Evolutionary conservation across 2,329 filamentous ascomycete species (phyloP).

Genomic region (Grosmannia penicillata): DNA sequence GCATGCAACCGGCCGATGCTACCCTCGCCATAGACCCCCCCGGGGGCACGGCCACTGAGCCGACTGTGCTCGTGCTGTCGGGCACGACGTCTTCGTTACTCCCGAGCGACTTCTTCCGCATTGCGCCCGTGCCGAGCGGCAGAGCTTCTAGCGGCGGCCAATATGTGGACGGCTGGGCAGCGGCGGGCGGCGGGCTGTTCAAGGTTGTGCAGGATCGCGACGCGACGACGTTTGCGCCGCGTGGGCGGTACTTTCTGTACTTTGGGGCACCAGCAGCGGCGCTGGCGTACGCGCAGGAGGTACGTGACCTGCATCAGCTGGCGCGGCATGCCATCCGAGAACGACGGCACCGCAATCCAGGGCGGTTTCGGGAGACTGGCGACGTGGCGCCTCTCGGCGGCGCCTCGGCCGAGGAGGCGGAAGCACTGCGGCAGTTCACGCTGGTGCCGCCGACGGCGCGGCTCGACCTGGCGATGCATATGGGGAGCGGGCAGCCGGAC

Average conservation of each 20-base stretch:
- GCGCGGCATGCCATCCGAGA: conserved; percentile 13
- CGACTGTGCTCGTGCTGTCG: conserved; percentile 35
- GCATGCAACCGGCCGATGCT: background rate
- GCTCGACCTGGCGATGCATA: conserved; percentile 11
- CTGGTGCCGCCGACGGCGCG: conserved; percentile 17
- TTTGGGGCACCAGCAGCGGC: conserved; percentile 49
- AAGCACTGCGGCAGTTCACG: conserved; percentile 15
- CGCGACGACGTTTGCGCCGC: conserved; percentile 44
- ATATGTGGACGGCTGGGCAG: conserved; percentile 55
- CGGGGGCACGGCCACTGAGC: background rate
- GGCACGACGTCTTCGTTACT: conserved; percentile 43
- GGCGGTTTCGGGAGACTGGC: conserved; percentile 13
- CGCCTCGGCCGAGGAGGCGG: conserved; percentile 6
- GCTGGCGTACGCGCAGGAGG: conserved; percentile 42
- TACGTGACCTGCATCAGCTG: conserved; percentile 30
- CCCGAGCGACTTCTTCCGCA: conserved; percentile 56
- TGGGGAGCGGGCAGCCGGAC: conserved; percentile 1
- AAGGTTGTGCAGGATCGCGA: conserved; percentile 50
- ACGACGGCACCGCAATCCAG: conserved; percentile 21
- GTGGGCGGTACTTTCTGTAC: conserved; percentile 53
- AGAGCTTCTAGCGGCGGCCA: background rate
- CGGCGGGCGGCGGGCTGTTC: conserved; percentile 12
- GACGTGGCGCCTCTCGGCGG: no score
- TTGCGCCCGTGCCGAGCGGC: conserved; percentile 34
- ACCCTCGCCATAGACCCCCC: background rate